Evolutionary conservation across 192 early-diverging fungal genomes (phyloP), one percentile per base, ranked within the genome.

Genomic region (Coemansia sp.): DNA sequence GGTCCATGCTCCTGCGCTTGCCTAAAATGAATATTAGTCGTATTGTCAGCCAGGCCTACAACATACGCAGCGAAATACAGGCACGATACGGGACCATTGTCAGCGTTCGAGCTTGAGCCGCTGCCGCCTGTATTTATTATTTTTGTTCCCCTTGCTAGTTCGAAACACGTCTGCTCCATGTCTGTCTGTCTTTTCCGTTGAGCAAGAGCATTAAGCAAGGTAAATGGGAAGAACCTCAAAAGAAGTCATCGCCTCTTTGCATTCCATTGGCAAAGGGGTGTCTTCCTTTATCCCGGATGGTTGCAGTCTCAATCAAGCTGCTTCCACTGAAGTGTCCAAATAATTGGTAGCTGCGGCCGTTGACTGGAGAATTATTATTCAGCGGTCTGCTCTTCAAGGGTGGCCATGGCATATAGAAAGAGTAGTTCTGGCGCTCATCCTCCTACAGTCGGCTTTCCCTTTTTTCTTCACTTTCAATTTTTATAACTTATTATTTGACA

Each of bases 1-100:
- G 92, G 46, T 89, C 91, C 9, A 83, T 93, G 74, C 74, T 97
- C 64, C 77, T 93, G 63, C 84, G 91, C 29, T 86, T 97, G 66
- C 94, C 95, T 11, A 66, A 60, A 51, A 68, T 92, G 80, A 87
- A 93, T 59, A 89, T 93, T 80, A 67, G 75, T 56, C 81, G 87
- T 66, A 85, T 91, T 45, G 86, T 91, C 65, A 85, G 87, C 64
- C 88, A 91, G 73, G 90, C 90, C 9, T 77, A 85, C 62, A 91
- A 90, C 53, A 80, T 91, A 17, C 77, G 87, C 31, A 88, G 89
- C 74, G 90, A 91, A 66, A 88, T 87, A 19, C 73, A 87, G 78
- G 86, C 87, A 62, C 69, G 88, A 54, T 87, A 90, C 51, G 68
- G 69, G 17, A 21, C 34, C 16, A 33, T 46, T 11, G 59, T 45